Evolutionary conservation across 371 early-diverging fungal genomes (phyloP).

Genomic region (Batrachochytrium dendrobatidis): DNA sequence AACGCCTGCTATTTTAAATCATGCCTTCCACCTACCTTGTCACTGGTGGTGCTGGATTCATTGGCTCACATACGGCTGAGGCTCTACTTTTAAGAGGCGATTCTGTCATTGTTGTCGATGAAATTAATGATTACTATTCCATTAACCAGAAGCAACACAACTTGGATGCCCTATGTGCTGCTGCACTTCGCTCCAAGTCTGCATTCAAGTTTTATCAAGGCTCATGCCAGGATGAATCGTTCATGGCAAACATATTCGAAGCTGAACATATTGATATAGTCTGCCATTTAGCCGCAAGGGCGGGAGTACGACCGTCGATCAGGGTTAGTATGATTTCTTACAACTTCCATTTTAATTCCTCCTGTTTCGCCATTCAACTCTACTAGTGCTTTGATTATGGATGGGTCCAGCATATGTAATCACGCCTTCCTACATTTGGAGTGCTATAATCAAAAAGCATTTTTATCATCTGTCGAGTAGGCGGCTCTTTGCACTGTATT

Average conservation of each 20-base stretch:
- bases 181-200: background rate
- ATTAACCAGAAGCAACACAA: slow-evolving; percentile 15
- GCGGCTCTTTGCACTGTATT: too few relatives aligned
- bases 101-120: slow-evolving; percentile 19
- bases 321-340: slow-evolving; percentile 4
- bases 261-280: slow-evolving; percentile 5
- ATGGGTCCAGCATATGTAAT: too few relatives aligned
- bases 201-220: slow-evolving; percentile 14
- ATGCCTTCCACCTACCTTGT: too few relatives aligned
- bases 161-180: slow-evolving; percentile 5
- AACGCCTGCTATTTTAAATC: too few relatives aligned
- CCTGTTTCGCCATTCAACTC: too few relatives aligned
- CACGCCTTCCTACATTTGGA: too few relatives aligned
- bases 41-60: slow-evolving; percentile 87
- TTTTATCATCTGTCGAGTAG: too few relatives aligned
- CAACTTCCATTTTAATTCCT: too few relatives aligned
- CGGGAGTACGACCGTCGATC: slow-evolving; percentile 19
- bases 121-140: slow-evolving; percentile 22
- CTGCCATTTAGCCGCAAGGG: slow-evolving; percentile 20
- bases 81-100: slow-evolving; percentile 48
- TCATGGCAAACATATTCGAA: slow-evolving; percentile 10
- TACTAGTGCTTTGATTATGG: too few relatives aligned
- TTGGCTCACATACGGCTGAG: slow-evolving; percentile 82
- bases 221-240: slow-evolving; percentile 10
- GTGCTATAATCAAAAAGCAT: too few relatives aligned